Base-by-base conservation (phyloP, 257 asterid genomes). In the Ilex aquifolium region DNA sequence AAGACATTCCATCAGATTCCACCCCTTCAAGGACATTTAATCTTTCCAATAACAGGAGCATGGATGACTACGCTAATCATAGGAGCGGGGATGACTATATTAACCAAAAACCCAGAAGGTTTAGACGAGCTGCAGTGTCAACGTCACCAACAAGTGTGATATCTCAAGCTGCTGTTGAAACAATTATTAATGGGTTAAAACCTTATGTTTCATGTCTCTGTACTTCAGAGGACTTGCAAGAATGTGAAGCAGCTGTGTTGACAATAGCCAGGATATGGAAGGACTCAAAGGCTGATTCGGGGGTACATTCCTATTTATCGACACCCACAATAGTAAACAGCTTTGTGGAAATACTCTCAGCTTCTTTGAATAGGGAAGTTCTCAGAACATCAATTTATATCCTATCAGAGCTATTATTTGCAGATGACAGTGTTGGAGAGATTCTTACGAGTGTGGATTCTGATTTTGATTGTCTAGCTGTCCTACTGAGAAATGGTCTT, bases 201-300 rank as follows among this genome's bases (percentile, higher is more conserved):
- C 90, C 96, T 57, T 70, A 79, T 61, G 80, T 86, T 36, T 79
- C 86, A 9, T 79, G 87, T 39, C 80, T 88, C n/a, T 82, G 93
- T 66, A 79, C 74, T 44, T 89, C 96, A 8, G 93, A 89, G 73
- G 87, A 86, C 79, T 67, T 89, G 72, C 81, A 81, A 75, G 95
- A 86, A 78, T 86, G 96, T 61, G 96, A 86, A 73, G 79, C 70
- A 39, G 88, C 93, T 12, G 74, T 86, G 10, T 44, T 81, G 61
- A 79, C 74, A 14, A 80, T 86, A 67, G 76, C 81, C 61, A 73
- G 76, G 67, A 77, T 82, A 62, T 88, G 95, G 87, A 78, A 66
- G 53, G 95, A 86, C 52, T 86, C 87, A 1, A 79, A 81, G 44
- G 73, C 79, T 40, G 88, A 82, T 27, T 68, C 90, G 7, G 85